Percentiles rank a stretch among this genome's conserved stretches.
Evolutionary conservation across 257 asterid genomes (phyloP).

Genomic region (Parsonsia alboflavescens): DNA sequence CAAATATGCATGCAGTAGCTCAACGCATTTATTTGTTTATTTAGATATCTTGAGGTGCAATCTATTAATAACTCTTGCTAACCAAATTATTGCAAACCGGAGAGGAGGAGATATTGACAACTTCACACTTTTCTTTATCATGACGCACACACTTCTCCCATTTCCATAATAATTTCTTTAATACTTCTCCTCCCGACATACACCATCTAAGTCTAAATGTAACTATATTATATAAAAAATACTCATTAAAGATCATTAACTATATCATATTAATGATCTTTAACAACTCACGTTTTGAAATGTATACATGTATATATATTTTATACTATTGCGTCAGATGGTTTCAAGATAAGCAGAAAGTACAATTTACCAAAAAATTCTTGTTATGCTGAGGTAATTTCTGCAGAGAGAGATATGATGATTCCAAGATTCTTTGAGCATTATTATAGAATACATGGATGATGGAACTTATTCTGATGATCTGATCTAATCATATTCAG

Average conservation of each 20-base stretch:
- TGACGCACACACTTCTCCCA: no score
- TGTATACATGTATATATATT: no score
- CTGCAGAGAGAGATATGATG: neutral
- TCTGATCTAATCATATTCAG: neutral
- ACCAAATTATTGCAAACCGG: slow-evolving; percentile 3
- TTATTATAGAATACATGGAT: neutral
- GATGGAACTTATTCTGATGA: slow-evolving; percentile 15
- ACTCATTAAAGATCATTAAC: no score
- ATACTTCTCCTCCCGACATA: no score
- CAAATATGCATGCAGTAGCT: neutral
- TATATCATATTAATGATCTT: no score
- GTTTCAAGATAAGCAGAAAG: neutral
- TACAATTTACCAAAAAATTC: neutral
- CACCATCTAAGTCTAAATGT: no score
- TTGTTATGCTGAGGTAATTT: neutral
- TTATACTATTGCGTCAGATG: no score
- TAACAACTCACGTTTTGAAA: no score
- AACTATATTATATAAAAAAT: no score
- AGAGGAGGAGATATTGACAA: neutral
- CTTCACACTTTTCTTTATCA: slow-evolving; percentile 1
- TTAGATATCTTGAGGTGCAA: neutral
- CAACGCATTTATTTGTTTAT: neutral
- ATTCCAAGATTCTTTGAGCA: slow-evolving; percentile 11
- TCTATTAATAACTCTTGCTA: neutral
- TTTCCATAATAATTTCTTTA: no score